A percentile compares a stretch with the other conserved stretches of the same genome.
Evolutionary conservation across 2,329 filamentous ascomycete genomes (phyloP).

Genomic region (Beauveria australis): DNA sequence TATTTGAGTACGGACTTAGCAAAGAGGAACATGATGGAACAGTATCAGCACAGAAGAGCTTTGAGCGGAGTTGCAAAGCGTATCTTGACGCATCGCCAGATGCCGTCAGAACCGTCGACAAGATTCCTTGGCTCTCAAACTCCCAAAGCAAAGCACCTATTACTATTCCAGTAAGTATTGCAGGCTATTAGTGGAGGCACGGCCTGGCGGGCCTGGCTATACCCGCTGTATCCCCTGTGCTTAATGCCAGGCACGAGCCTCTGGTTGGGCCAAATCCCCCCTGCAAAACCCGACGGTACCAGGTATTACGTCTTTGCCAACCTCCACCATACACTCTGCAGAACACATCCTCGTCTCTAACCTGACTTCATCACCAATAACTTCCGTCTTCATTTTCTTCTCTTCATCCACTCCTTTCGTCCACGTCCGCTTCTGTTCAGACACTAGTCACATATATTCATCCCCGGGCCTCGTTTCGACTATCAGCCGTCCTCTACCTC

Average conservation of each 20-base stretch:
- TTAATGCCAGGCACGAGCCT: not conserved
- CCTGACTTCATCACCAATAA: not conserved
- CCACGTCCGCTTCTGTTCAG: not conserved
- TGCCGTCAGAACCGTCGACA: not conserved
- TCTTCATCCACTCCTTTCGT: not conserved
- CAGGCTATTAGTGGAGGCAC: no score
- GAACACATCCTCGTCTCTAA: not conserved
- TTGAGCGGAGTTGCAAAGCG: no score
- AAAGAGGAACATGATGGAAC: no score
- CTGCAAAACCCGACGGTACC: not conserved
- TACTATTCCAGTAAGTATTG: not conserved
- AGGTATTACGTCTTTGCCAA: not conserved
- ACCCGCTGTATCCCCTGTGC: slow-evolving; percentile 2
- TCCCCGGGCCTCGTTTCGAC: not conserved
- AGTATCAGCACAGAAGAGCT: no score
- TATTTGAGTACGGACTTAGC: no score
- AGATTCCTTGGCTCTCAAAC: no score
- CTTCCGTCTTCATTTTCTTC: not conserved
- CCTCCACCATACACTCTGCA: not conserved
- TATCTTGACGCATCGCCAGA: not conserved
- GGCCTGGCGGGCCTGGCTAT: not conserved
- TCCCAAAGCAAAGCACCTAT: not conserved
- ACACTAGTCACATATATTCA: not conserved
- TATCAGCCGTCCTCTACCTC: not conserved
- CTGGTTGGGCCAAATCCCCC: not conserved